Conservation (phyloP, 805 yeast genomes). For the Komagataella pseudopastoris region DNA sequence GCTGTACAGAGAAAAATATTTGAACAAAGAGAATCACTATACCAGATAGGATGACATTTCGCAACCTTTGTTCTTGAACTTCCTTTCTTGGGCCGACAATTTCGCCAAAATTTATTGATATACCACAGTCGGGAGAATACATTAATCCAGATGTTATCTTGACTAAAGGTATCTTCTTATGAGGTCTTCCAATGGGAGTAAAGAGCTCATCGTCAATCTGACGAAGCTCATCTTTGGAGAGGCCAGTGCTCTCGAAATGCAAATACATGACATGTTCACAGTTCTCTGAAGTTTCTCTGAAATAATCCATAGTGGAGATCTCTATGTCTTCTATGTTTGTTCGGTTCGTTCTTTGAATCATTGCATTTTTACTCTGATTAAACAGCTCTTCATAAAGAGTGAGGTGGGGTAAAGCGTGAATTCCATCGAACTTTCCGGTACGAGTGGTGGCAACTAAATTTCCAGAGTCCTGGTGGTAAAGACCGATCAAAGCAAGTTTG, state of each 20-base stretch:
- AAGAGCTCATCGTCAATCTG: slow-evolving; percentile 60
- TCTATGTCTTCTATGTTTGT: slow-evolving; percentile 27
- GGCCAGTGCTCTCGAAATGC: slow-evolving; percentile 52
- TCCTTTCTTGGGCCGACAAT: slow-evolving; percentile 48
- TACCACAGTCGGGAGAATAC: slow-evolving; percentile 86
- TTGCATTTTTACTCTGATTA: slow-evolving; percentile 28
- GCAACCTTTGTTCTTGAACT: slow-evolving; percentile 20
- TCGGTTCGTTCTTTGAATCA: slow-evolving; percentile 28
- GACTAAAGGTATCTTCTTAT: slow-evolving; percentile 42
- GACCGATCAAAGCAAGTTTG: slow-evolving; percentile 37
- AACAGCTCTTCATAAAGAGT: slow-evolving; percentile 26
- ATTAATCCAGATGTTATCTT: slow-evolving; percentile 41
- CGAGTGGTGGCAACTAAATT: slow-evolving; percentile 42
- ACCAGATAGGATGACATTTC: slow-evolving; percentile 28
- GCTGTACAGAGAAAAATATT: slow-evolving; percentile 44
- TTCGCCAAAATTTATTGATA: slow-evolving; percentile 25
- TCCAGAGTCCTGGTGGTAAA: slow-evolving; percentile 57
- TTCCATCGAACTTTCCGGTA: slow-evolving; percentile 52
- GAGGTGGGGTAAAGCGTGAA: slow-evolving; percentile 49
- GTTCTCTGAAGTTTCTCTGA: slow-evolving; percentile 21
- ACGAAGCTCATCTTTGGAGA: slow-evolving; percentile 35
- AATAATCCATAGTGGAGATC: slow-evolving; percentile 20
- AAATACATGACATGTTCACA: slow-evolving; percentile 68
- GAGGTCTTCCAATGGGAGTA: slow-evolving; percentile 73
- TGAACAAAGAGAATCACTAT: slow-evolving; percentile 35